Conservation (phyloP, 2,329 filamentous ascomycete genomes). For the Claviceps pusilla region DNA sequence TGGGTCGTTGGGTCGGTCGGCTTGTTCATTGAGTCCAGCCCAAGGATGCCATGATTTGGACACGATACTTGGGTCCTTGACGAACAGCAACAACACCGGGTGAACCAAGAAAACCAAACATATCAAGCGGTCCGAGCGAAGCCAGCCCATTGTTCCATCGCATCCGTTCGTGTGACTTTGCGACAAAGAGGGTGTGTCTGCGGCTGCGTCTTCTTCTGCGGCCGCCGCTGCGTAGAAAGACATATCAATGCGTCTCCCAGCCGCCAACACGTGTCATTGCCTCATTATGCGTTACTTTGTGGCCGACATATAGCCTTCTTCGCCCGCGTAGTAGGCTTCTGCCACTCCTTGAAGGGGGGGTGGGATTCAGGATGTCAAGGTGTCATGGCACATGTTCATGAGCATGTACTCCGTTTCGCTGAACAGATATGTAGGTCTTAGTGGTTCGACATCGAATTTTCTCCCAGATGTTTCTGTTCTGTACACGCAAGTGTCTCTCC, state of each 20-base stretch:
- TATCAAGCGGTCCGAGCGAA: not conserved
- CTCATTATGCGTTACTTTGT: conserved; percentile 1
- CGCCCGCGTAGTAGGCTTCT: not conserved
- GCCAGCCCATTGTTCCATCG: not conserved
- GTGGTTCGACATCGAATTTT: not conserved
- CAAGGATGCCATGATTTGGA: not conserved
- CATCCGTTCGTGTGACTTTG: not conserved
- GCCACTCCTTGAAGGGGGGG: not conserved
- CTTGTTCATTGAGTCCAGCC: not conserved
- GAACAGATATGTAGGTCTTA: not conserved
- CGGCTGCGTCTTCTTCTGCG: not conserved
- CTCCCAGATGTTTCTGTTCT: not conserved
- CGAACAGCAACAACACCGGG: not conserved
- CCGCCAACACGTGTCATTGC: conserved; percentile 5
- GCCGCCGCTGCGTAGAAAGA: not conserved
- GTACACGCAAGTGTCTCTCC: not conserved
- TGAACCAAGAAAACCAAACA: not conserved
- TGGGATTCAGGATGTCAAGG: not conserved
- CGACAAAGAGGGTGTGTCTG: not conserved
- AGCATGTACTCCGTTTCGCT: not conserved
- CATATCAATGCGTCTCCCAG: not conserved
- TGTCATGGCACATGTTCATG: not conserved
- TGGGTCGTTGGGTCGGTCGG: not conserved
- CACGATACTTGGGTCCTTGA: not conserved
- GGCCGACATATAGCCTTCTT: not conserved